Conservation (phyloP, 805 yeast genomes). For the Schwanniomyces pseudopolymorphus region DNA sequence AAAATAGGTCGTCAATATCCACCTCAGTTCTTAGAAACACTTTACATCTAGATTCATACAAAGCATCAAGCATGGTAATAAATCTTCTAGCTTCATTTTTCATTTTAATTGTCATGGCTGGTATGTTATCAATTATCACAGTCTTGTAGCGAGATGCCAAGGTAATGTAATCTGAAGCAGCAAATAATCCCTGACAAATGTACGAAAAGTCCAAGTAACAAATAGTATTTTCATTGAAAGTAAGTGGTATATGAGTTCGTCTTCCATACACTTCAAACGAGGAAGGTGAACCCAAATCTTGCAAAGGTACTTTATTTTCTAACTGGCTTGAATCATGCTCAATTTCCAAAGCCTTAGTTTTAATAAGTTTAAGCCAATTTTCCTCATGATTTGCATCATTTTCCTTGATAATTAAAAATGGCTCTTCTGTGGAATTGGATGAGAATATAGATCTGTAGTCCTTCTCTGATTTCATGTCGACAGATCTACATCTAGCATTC, state of each 20-base stretch:
- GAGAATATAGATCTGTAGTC: constrained; percentile 52
- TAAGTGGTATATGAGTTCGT: constrained; percentile 44
- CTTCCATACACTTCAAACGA: constrained; percentile 58
- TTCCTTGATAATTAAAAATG: constrained; percentile 31
- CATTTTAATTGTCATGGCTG: constrained; percentile 53
- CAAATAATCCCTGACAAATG: constrained; percentile 55
- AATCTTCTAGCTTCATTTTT: constrained; percentile 69
- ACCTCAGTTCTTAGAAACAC: constrained; percentile 53
- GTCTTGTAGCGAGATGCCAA: constrained; percentile 60
- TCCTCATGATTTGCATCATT: constrained; percentile 20
- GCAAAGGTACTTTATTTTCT: constrained; percentile 4
- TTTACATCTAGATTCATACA: constrained; percentile 66
- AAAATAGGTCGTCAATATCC: constrained; percentile 54
- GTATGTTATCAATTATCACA: constrained; percentile 59
- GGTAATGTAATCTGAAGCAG: constrained; percentile 70
- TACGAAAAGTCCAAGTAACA: constrained; percentile 53
- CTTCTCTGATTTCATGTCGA: constrained; percentile 58
- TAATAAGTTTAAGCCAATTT: constrained; percentile 37
- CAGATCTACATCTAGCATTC: constrained; percentile 56
- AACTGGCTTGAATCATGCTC: constrained; percentile 6
- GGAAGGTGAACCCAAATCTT: constrained; percentile 19
- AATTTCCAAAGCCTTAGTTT: constrained; percentile 14
- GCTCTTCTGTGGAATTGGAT: constrained; percentile 14
- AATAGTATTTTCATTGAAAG: constrained; percentile 31
- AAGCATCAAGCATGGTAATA: constrained; percentile 65